Percentiles rank a stretch among this genome's conserved stretches.
phyloP scores from a whole-genome alignment of 345 rosid species.

The Eutrema japonicum region DNA sequence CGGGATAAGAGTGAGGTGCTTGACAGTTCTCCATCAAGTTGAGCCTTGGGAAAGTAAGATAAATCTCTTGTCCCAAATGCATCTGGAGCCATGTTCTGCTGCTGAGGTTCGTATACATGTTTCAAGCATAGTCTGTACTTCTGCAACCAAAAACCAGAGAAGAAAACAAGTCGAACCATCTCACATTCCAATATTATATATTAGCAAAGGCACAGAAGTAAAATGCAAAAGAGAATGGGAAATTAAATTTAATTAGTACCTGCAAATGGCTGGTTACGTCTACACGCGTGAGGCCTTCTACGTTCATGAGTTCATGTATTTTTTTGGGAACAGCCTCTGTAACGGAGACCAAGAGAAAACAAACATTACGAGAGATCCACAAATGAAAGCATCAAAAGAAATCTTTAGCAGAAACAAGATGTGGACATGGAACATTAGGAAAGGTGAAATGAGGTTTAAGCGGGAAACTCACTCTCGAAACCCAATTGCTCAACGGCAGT shows the following conservation, averaged over 20 bases:
- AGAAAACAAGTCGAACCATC: not conserved
- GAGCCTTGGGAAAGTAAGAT: constrained; percentile 48
- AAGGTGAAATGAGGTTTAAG: not conserved
- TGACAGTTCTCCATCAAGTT: constrained; percentile 24
- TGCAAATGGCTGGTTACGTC: constrained; percentile 93
- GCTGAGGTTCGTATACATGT: constrained; percentile 52
- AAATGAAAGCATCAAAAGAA: not conserved
- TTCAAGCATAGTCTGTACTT: constrained; percentile 83
- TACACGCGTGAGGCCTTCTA: constrained; percentile 68
- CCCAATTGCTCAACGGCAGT: constrained; percentile 84
- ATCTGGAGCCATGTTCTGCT: constrained; percentile 53
- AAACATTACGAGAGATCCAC: constrained; percentile 14
- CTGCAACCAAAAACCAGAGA: constrained; percentile 48
- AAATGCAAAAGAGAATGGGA: not conserved
- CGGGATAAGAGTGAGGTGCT: too few relatives aligned
- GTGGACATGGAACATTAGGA: not conserved
- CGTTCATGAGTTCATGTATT: constrained; percentile 85
- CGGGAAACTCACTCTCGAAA: constrained; percentile 64
- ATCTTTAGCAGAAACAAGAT: constrained; percentile 1
- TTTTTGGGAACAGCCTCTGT: constrained; percentile 94
- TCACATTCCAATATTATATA: constrained; percentile 10
- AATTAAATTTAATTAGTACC: constrained; percentile 42
- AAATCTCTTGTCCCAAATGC: constrained; percentile 60
- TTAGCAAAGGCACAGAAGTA: not conserved
- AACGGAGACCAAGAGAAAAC: constrained; percentile 6